These are phyloP conservation scores for Eutypa lata DNA, from an alignment of 2,329 filamentous ascomycete genomes.

Conservation along the genomic window DNA sequence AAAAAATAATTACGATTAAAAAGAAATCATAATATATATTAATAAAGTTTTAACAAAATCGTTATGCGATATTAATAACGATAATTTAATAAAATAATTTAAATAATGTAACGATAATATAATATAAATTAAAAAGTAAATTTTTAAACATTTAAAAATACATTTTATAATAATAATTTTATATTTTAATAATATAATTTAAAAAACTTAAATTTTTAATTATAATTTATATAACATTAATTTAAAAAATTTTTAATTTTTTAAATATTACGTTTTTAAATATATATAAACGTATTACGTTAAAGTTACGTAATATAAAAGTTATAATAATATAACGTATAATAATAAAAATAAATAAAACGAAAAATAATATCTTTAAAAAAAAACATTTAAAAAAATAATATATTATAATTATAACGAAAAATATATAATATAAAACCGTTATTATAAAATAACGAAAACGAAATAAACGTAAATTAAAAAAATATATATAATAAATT, in stretches of 20 bases:
- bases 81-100: neutral
- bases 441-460: neutral
- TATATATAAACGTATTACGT: neutral
- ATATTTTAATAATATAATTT: neutral
- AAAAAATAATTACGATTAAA: neutral
- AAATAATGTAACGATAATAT: neutral
- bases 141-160: too few relatives aligned
- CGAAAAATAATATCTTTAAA: neutral
- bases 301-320: neutral
- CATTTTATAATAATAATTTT: too few relatives aligned
- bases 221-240: too few relatives aligned
- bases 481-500: too few relatives aligned
- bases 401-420: neutral
- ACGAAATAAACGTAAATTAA: neutral
- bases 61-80: neutral
- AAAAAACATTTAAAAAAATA: too few relatives aligned
- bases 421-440: neutral
- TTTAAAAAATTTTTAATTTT: neutral
- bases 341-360: neutral
- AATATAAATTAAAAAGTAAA: neutral
- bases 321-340: neutral
- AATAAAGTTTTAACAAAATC: neutral
- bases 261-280: neutral
- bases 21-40: neutral
- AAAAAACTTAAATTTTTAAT: neutral